Evolutionary conservation across 371 early-diverging fungal species (phyloP).

Genomic region (Mucor indicus): DNA sequence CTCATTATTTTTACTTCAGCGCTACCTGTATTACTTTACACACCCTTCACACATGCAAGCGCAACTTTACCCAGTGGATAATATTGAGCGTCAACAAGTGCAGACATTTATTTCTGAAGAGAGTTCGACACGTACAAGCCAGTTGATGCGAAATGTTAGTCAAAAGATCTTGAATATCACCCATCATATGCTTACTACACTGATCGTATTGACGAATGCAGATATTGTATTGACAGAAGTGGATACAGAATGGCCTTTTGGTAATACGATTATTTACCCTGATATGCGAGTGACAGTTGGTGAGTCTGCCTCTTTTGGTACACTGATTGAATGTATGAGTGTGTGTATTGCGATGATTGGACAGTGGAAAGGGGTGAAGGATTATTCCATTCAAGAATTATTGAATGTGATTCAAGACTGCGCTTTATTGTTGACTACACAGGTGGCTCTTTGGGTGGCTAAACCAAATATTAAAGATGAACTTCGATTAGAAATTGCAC

Average conservation of each 20-base stretch:
- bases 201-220: conserved; percentile 24
- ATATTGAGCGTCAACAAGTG: conserved; percentile 26
- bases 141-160: conserved; percentile 10
- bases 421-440: conserved; percentile 25
- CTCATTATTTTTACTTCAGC: conserved; percentile 28
- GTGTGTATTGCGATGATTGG: conserved; percentile 18
- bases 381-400: background rate
- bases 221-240: conserved; percentile 13
- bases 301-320: conserved; percentile 29
- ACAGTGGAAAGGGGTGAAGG: conserved; percentile 15
- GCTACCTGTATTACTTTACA: conserved; percentile 39
- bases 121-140: background rate
- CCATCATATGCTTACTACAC: conserved; percentile 12
- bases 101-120: conserved; percentile 7
- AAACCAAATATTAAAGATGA: conserved; percentile 30
- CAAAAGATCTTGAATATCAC: conserved; percentile 1
- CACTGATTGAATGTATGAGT: conserved; percentile 30
- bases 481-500: conserved; percentile 21
- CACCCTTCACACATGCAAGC: conserved; percentile 46
- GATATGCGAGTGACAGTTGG: conserved; percentile 11
- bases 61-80: conserved; percentile 36
- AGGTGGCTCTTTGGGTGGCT: conserved; percentile 30
- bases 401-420: conserved; percentile 27
- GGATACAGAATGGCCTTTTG: conserved; percentile 33
- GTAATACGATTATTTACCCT: conserved; percentile 30